Base-by-base conservation (phyloP, 495 filamentous ascomycete genomes). In the Endocarpon pusillum region DNA sequence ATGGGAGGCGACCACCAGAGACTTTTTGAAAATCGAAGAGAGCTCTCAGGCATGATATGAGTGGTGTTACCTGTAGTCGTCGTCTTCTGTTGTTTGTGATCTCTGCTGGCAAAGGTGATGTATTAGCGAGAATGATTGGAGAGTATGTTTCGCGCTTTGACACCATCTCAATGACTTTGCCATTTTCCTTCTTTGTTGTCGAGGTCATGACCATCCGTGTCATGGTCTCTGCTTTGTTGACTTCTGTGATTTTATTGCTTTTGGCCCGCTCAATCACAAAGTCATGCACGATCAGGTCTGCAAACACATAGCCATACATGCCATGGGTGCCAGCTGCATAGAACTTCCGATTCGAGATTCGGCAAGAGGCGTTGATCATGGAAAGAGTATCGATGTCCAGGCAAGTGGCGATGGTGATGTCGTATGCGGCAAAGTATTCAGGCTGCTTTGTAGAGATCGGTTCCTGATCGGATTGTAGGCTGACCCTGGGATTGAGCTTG, bases 251-350 rank as follows among this genome's bases (percentile, higher is more conserved):
- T 2, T 76, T 48, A 42, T 96, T 94, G 17, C 80, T 75, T 41
- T 78, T 78, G 35, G 77, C 68, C 23, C 89, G 75, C 58, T 92
- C 75, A 40, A 94, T 74, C 24, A 89, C 73, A 41, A 81, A 97
- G 38, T 83, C 72, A 49, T 96, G 89, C 29, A 66, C 63, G 45
- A 91, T 80, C 9, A 97, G 64, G 49, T 97, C 89, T 15, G 82
- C 77, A 53, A 97, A 97, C 34, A 92, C 76, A 50, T 81, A 97
- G 19, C 91, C 91, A 54, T 92, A 94, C 47, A 94, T 67, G 17
- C 89, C 89, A 51, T 94, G 84, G 8, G 77, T 69, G 29, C 71
- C 75, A 14, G 82, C 80, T 19, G 85, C 84, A 55, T 97, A 97
- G 59, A 94, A 94, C 16, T 80, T 74, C 24, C 71, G 67, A 39